Base-by-base conservation (phyloP, 2,329 filamentous ascomycete species). In the Claviceps sp. region DNA sequence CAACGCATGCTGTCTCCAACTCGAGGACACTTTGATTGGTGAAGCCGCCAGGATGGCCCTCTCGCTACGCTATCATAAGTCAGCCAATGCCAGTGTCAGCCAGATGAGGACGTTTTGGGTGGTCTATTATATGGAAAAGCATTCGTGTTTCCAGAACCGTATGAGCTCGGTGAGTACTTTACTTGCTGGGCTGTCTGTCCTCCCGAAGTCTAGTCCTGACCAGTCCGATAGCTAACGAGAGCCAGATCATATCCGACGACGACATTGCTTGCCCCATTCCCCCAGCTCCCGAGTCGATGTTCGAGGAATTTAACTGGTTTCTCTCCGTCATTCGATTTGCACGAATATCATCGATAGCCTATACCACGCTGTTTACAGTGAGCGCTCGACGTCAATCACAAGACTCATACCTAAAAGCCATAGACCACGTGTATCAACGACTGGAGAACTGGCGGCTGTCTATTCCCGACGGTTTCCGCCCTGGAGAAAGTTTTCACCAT, bases 61-160 rank as follows among this genome's bases (percentile, higher is more conserved):
- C 30, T 49, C 53, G 1, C 56, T 67, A 11, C 59, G 63, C 2
- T 67, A 64, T 51, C 63, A 65, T 37, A 62, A 62, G 26, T 54
- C 50, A 13, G 40, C 42, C 43, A 51, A 49, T 22, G 54, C 46
- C 14, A 55, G 60, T 14, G 51, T 55, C 41, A 51, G 54, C 36
- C 30, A 53, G 37, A 36, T 56, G 51, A 51, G 60, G 42, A 63
- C 63, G 0, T 72, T 72, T 49, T 72, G 69, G 68, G 64, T 68
- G 0, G 59, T 71, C 16, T 71, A 70, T 49, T 57, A 58, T 9
- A 42, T 71, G 18, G 70, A 72, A 47, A 71, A 71, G 48, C 59
- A 60, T 7, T 54, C 55, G 0, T 63, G 57, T 34, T 69, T 70
- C 48, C 59, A 61, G 36, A 56, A 55, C 6, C 58, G 62, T 4